A percentile compares a stretch with the other conserved stretches of the same genome.
Evolutionary conservation across 1,284 basidiomycete genomes (phyloP).

Genomic region (Fereydounia khargensis): DNA sequence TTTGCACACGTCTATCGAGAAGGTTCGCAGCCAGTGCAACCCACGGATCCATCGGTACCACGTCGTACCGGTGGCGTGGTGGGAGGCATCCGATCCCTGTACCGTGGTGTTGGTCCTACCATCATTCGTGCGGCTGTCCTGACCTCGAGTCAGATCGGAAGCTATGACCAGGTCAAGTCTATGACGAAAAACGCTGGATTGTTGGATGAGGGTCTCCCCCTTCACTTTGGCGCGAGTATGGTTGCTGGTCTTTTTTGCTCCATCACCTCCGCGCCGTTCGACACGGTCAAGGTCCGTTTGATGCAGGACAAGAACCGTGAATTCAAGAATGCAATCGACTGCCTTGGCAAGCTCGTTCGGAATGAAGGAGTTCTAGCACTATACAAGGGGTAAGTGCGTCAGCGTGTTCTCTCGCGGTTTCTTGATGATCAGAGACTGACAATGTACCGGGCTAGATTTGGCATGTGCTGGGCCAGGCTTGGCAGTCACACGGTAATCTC

Average conservation of each 20-base stretch:
- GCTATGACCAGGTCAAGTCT: slow-evolving; percentile 40
- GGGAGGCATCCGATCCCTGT: slow-evolving; percentile 28
- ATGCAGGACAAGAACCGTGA: slow-evolving; percentile 36
- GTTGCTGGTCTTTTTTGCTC: slow-evolving; percentile 41
- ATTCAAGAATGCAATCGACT: slow-evolving; percentile 28
- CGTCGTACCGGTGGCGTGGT: slow-evolving; percentile 4
- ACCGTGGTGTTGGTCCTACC: slow-evolving; percentile 38
- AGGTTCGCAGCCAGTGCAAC: neutral
- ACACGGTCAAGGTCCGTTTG: slow-evolving; percentile 38
- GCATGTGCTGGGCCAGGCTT: slow-evolving; percentile 44
- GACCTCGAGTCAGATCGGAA: slow-evolving; percentile 37
- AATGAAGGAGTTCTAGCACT: slow-evolving; percentile 43
- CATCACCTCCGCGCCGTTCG: slow-evolving; percentile 33
- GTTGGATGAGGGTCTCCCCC: slow-evolving; percentile 25
- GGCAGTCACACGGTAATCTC: slow-evolving; percentile 44
- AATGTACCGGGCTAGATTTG: neutral
- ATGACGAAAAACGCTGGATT: slow-evolving; percentile 15
- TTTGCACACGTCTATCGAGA: slow-evolving; percentile 30
- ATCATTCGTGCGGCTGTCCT: slow-evolving; percentile 36
- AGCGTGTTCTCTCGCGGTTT: too few species aligned
- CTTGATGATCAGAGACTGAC: neutral
- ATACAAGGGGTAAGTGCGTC: slow-evolving; percentile 33
- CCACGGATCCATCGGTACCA: neutral
- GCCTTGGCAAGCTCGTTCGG: slow-evolving; percentile 22
- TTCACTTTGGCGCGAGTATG: slow-evolving; percentile 38